Evolutionary conservation across 2,329 filamentous ascomycete species (phyloP).

Genomic region (Arthrinium puccinioides): DNA sequence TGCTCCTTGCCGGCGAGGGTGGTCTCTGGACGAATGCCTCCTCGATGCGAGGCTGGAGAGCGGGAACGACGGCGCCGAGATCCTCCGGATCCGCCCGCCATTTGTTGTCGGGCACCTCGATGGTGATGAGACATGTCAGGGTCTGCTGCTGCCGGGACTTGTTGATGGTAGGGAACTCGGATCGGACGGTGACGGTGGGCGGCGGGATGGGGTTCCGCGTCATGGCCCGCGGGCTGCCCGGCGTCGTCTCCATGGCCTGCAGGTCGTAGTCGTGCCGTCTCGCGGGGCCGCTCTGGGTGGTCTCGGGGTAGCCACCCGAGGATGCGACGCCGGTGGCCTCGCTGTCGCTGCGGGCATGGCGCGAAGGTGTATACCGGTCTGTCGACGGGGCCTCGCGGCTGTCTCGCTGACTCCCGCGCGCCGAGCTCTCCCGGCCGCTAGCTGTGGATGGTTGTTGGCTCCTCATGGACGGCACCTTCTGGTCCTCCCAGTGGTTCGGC

Average conservation of each 20-base stretch:
- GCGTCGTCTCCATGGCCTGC: conserved; percentile 86
- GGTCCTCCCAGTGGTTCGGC: conserved; percentile 57
- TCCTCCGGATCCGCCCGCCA: conserved; percentile 85
- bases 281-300: conserved; percentile 59
- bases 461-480: conserved; percentile 47
- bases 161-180: conserved; percentile 91
- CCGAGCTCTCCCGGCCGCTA: conserved; percentile 15
- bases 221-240: conserved; percentile 64
- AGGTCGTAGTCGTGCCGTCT: conserved; percentile 91
- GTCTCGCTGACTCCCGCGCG: conserved; percentile 27
- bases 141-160: conserved; percentile 91
- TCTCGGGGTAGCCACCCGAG: conserved; percentile 73
- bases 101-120: conserved; percentile 88
- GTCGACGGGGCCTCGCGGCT: conserved; percentile 38
- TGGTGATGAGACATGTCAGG: conserved; percentile 85
- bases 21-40: conserved; percentile 44
- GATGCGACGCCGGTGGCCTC: conserved; percentile 67
- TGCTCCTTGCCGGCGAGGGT: conserved; percentile 50
- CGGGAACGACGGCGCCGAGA: conserved; percentile 46
- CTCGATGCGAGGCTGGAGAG: conserved; percentile 39
- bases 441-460: conserved; percentile 12
- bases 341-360: conserved; percentile 73
- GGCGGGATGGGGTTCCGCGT: conserved; percentile 82
- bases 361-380: conserved; percentile 36
- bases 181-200: conserved; percentile 87